phyloP scores from a whole-genome alignment of 2,329 filamentous ascomycete genomes.

The Xenoacremonium recifei region DNA sequence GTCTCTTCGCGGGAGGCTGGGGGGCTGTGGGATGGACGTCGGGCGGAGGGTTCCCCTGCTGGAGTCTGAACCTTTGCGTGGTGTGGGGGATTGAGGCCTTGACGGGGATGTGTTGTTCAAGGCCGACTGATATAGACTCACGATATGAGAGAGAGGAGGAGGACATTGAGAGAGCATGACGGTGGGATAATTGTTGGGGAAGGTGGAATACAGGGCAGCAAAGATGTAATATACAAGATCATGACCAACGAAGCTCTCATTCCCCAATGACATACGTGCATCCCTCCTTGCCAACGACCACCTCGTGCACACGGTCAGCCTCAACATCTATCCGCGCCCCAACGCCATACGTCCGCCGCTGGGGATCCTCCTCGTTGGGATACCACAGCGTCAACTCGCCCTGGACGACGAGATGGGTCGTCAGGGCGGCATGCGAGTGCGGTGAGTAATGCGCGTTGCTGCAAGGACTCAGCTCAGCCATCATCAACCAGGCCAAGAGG shows the following conservation, averaged over 20 bases:
- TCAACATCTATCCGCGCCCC: constrained; percentile 67
- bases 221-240: too few relatives aligned
- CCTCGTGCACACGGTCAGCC: constrained; percentile 62
- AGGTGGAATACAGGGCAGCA: too few relatives aligned
- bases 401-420: constrained; percentile 66
- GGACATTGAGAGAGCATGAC: constrained; percentile 1
- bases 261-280: constrained; percentile 69
- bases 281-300: constrained; percentile 64
- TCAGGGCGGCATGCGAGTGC: constrained; percentile 62
- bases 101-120: constrained; percentile 5
- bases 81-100: constrained; percentile 28
- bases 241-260: too few relatives aligned
- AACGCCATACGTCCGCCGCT: constrained; percentile 57
- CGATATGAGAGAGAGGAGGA: constrained; percentile 2
- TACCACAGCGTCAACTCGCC: constrained; percentile 68
- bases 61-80: constrained; percentile 28
- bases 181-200: not conserved
- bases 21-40: not conserved
- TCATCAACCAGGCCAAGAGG: too few relatives aligned
- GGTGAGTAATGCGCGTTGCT: constrained; percentile 69
- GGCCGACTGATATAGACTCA: constrained; percentile 23
- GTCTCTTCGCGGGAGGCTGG: not conserved
- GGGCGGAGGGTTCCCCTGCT: constrained; percentile 21
- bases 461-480: too few relatives aligned
- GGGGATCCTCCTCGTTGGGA: constrained; percentile 53